phyloP scores from a whole-genome alignment of 306 rosid species.

The Luffa aegyptiaca region DNA sequence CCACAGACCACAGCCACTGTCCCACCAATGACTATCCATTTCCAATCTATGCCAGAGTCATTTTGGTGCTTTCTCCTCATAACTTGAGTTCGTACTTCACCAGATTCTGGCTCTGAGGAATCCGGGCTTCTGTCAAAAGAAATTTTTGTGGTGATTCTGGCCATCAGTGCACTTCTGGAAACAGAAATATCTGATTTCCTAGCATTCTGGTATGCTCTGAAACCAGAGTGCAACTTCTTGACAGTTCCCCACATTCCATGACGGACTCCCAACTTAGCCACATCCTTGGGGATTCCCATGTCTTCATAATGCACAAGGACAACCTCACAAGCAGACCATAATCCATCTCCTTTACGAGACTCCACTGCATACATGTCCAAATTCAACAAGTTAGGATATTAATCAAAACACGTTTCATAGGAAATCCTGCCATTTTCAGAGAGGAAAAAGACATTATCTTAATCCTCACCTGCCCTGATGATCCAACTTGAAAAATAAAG shows the following conservation, averaged over 20 bases:
- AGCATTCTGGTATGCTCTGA: constrained; percentile 88
- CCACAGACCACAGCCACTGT: constrained; percentile 89
- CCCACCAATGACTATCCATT: constrained; percentile 89
- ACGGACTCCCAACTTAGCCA: constrained; percentile 92
- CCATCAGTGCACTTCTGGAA: constrained; percentile 71
- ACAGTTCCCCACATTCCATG: constrained; percentile 99
- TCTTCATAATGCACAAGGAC: constrained; percentile 85
- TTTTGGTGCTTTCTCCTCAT: constrained; percentile 15
- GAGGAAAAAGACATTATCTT: background rate
- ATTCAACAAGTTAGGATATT: constrained; percentile 11
- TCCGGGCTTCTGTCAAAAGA: constrained; percentile 32
- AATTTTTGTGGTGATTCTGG: constrained; percentile 59
- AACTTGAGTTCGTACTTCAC: constrained; percentile 22
- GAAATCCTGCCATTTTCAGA: background rate
- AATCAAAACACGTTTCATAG: background rate
- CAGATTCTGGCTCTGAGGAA: constrained; percentile 25
- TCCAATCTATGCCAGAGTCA: constrained; percentile 70
- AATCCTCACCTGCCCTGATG: constrained; percentile 70
- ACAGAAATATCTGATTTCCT: constrained; percentile 50
- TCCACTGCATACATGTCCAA: constrained; percentile 54
- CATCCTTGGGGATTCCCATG: constrained; percentile 99
- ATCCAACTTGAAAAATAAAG: constrained; percentile 89
- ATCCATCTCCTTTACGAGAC: constrained; percentile 89
- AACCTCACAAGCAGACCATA: constrained; percentile 83
- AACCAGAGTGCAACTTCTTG: constrained; percentile 81